These are phyloP conservation scores for Amesomyces nigricolor DNA, from an alignment of 2,329 filamentous ascomycete genomes.

Conservation along the genomic window DNA sequence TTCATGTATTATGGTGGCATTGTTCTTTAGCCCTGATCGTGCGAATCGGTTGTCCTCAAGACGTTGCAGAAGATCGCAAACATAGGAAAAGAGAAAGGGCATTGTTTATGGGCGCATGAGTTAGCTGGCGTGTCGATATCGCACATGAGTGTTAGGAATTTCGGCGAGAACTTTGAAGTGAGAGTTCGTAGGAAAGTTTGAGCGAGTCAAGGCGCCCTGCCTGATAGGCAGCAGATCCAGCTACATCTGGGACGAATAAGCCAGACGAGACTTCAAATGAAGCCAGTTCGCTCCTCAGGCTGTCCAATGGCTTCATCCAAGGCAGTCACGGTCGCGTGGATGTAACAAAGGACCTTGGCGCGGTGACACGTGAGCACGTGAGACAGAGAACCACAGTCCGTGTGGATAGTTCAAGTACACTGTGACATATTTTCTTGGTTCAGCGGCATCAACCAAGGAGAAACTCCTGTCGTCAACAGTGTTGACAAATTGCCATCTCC, in stretches of 20 bases:
- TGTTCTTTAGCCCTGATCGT: constrained; percentile 29
- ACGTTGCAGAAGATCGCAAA: constrained; percentile 69
- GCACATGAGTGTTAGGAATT: neutral
- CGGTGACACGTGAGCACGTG: constrained; percentile 15
- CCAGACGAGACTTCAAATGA: neutral
- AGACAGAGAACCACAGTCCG: neutral
- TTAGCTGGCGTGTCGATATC: neutral
- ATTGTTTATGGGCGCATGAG: constrained; percentile 34
- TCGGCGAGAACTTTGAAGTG: neutral
- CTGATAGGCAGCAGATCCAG: constrained; percentile 2
- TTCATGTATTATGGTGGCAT: constrained; percentile 39
- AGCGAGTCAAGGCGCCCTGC: neutral
- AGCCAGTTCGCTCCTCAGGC: neutral
- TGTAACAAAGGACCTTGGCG: constrained; percentile 6
- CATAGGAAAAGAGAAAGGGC: constrained; percentile 61
- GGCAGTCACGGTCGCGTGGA: constrained; percentile 14
- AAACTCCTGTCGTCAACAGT: too few species aligned
- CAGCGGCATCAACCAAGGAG: too few species aligned
- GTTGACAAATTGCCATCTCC: too few species aligned
- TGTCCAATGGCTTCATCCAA: neutral
- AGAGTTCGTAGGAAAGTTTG: too few species aligned
- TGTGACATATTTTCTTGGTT: too few species aligned
- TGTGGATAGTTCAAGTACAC: too few species aligned
- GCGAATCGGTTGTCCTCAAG: constrained; percentile 47
- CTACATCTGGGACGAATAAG: neutral